Conservation (phyloP, 768 basidiomycete genomes). For the Rhodotorula diobovata region DNA sequence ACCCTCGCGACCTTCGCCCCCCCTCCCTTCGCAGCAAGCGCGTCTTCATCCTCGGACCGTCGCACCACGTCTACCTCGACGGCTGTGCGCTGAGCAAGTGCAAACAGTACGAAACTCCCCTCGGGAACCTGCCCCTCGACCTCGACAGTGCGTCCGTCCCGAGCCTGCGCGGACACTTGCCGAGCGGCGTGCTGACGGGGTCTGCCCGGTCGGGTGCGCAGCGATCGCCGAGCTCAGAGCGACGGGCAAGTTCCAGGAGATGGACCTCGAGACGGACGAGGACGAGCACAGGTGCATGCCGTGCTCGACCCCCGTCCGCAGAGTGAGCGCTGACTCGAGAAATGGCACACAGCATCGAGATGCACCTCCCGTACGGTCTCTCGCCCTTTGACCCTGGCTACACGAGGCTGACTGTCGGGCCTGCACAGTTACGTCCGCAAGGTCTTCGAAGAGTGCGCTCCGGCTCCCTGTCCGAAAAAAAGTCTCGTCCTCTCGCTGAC, state of each 20-base stretch:
- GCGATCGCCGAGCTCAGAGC: slow-evolving; percentile 63
- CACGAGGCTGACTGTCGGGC: background rate
- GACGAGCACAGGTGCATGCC: slow-evolving; percentile 64
- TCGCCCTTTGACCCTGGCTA: background rate
- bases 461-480: too few species aligned
- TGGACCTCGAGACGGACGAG: slow-evolving; percentile 69
- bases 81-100: slow-evolving; percentile 83
- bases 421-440: slow-evolving; percentile 62
- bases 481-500: too few species aligned
- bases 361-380: slow-evolving; percentile 71
- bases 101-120: slow-evolving; percentile 71
- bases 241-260: slow-evolving; percentile 65
- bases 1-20: background rate
- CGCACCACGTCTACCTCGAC: slow-evolving; percentile 81
- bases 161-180: too few species aligned
- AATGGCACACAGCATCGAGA: slow-evolving; percentile 92
- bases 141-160: slow-evolving; percentile 66
- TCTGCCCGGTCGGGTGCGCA: slow-evolving; percentile 44
- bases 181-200: too few species aligned
- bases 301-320: too few species aligned
- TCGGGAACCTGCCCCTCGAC: slow-evolving; percentile 78
- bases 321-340: too few species aligned
- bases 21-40: slow-evolving; percentile 61
- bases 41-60: slow-evolving; percentile 91
- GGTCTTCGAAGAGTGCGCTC: slow-evolving; percentile 72